A percentile compares a stretch with the other conserved stretches of the same genome.
These are phyloP conservation scores for Lycium ferocissimum DNA, from an alignment of 257 asterid genomes.

Conservation along the genomic window DNA sequence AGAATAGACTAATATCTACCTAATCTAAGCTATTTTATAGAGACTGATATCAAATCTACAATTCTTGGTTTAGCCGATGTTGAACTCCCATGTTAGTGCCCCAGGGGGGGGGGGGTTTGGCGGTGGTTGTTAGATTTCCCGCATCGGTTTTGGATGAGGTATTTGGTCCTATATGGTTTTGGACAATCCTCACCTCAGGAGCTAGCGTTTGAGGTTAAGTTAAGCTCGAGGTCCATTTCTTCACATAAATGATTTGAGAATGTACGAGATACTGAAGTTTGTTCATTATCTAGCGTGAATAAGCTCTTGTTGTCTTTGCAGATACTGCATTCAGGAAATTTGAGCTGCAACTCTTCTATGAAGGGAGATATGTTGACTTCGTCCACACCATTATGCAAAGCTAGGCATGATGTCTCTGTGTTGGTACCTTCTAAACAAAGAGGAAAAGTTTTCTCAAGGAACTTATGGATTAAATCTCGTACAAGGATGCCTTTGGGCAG, in stretches of 20 bases:
- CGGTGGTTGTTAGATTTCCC: background rate
- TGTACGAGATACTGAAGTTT: constrained; percentile 31
- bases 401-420: constrained; percentile 53
- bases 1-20: background rate
- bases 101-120: background rate
- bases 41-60: background rate
- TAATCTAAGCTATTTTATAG: background rate
- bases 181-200: background rate
- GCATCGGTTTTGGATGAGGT: too few species aligned
- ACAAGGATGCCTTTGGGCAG: constrained; percentile 49
- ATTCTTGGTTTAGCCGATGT: background rate
- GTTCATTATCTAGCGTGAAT: background rate
- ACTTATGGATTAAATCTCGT: constrained; percentile 45
- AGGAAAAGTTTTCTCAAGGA: constrained; percentile 44
- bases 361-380: constrained; percentile 80
- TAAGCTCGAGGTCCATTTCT: background rate
- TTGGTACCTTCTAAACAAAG: constrained; percentile 50
- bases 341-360: constrained; percentile 45
- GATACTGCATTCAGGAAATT: constrained; percentile 47
- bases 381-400: constrained; percentile 61
- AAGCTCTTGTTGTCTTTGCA: constrained; percentile 40
- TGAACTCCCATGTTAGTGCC: background rate
- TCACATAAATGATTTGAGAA: constrained; percentile 10
- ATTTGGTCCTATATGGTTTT: background rate
- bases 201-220: background rate